Evolutionary conservation across 345 rosid species (phyloP), one percentile per base, ranked within the genome.

Genomic region (Citrus inodora): DNA sequence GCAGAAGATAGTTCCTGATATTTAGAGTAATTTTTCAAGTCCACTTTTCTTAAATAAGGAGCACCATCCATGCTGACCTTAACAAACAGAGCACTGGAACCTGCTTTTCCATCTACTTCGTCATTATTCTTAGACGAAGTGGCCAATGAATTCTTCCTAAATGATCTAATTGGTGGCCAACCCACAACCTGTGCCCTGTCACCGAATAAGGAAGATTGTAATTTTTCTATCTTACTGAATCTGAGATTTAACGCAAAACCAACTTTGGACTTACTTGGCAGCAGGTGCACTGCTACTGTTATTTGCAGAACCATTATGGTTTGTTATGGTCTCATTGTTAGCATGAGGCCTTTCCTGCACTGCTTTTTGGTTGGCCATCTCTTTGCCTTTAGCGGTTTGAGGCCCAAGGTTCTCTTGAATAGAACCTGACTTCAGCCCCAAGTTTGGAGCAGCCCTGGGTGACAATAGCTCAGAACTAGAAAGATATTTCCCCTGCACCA

Each of bases 1-100:
- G 93, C 90, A 77, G 87, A 85, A 67, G 95, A 92, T n/a, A 92
- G 82, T 59, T 90, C 90, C 76, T 83, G 89, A 80, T 92, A 90
- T 24, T 88, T 82, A 17, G 85, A 81, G 81, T 87, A 88, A 74
- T 76, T 90, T 82, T 86, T 87, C 70, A 90, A 76, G 75, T 90
- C 93, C 38, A 92, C 92, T 85, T 92, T 92, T 81, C 95, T 82
- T 77, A 92, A 77, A 79, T 92, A 92, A 35, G 93, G 95, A 81
- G 95, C 93, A 67, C 93, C 91, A 79, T 92, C 95, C 95, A 92
- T 88, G 84, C 93, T 88, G 79, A 92, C 95, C 86, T 92, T 92
- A 67, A 92, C 78, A 46, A 86, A 91, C 33, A 90, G 76, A 68
- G 88, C 85, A 78, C 87, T 90, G 42, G 88, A 80, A 73, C 88